Conservation (phyloP, 805 yeast species). For the Yueomyces sinensis region DNA sequence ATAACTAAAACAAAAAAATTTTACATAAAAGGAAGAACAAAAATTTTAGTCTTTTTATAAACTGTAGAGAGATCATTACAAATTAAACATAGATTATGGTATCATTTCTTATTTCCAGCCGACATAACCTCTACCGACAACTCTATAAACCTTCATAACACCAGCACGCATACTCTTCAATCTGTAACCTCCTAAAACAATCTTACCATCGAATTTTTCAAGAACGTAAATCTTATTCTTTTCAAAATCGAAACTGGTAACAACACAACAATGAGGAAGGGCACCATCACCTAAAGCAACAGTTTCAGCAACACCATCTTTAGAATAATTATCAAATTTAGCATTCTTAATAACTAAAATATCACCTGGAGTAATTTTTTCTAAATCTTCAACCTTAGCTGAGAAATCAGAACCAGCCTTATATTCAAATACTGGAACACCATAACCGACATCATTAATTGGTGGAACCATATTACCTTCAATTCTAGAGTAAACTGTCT, state of each 20-base stretch:
- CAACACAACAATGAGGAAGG: conserved; percentile 42
- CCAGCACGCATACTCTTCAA: conserved; percentile 69
- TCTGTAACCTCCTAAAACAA: conserved; percentile 49
- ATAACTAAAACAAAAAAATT: too few relatives aligned
- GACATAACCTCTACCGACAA: conserved; percentile 57
- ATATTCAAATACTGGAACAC: conserved; percentile 38
- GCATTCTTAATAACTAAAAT: conserved; percentile 65
- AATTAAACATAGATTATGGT: too few relatives aligned
- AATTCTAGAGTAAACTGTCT: conserved; percentile 25
- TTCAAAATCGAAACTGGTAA: conserved; percentile 58
- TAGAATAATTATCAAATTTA: conserved; percentile 52
- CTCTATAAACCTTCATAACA: conserved; percentile 64
- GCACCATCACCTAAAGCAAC: conserved; percentile 43
- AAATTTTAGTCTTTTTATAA: too few relatives aligned
- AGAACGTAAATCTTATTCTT: conserved; percentile 62
- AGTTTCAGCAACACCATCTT: conserved; percentile 38
- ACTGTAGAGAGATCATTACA: too few relatives aligned
- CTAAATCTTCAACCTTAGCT: conserved; percentile 32
- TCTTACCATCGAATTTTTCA: conserved; percentile 41
- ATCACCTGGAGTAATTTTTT: conserved; percentile 73
- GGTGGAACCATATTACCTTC: conserved; percentile 34
- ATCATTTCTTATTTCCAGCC: too few relatives aligned
- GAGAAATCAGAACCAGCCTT: conserved; percentile 34
- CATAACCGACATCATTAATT: conserved; percentile 57
- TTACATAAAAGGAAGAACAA: too few relatives aligned